Percentiles rank a stretch among this genome's conserved stretches.
Conservation (phyloP, 345 rosid species). For the Acer saccharum region DNA sequence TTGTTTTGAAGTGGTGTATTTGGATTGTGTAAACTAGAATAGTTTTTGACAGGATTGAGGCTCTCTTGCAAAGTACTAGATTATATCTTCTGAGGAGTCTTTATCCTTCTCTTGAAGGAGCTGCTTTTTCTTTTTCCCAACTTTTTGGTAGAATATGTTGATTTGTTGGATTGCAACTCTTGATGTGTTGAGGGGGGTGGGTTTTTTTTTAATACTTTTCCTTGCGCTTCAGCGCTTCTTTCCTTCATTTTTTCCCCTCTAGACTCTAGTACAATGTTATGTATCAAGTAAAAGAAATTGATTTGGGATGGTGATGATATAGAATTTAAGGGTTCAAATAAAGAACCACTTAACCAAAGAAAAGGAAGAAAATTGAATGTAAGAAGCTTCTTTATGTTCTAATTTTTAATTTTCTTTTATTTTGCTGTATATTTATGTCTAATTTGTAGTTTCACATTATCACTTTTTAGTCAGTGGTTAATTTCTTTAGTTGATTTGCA, state of each 20-base stretch:
- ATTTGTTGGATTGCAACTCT: constrained; percentile 1
- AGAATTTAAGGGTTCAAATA: not conserved
- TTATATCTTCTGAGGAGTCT: too few species aligned
- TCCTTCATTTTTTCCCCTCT: not conserved
- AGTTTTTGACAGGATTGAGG: not conserved
- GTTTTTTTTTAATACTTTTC: too few species aligned
- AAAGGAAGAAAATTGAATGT: not conserved
- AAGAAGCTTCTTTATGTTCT: not conserved
- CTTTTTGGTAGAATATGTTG: not conserved
- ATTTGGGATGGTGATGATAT: not conserved
- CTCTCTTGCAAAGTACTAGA: not conserved
- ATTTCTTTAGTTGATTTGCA: not conserved
- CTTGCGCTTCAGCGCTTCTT: not conserved
- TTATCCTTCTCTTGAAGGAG: not conserved
- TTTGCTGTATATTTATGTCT: not conserved
- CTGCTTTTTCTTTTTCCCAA: not conserved
- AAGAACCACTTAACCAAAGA: not conserved
- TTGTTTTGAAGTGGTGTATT: not conserved
- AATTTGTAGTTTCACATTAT: not conserved
- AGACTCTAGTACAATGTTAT: not conserved
- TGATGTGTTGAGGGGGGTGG: not conserved
- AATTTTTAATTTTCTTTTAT: not conserved
- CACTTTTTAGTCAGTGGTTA: not conserved
- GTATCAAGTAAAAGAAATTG: not conserved
- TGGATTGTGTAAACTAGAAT: not conserved